Conservation (phyloP, 495 filamentous ascomycete genomes). For the Penicillium crystallinum region DNA sequence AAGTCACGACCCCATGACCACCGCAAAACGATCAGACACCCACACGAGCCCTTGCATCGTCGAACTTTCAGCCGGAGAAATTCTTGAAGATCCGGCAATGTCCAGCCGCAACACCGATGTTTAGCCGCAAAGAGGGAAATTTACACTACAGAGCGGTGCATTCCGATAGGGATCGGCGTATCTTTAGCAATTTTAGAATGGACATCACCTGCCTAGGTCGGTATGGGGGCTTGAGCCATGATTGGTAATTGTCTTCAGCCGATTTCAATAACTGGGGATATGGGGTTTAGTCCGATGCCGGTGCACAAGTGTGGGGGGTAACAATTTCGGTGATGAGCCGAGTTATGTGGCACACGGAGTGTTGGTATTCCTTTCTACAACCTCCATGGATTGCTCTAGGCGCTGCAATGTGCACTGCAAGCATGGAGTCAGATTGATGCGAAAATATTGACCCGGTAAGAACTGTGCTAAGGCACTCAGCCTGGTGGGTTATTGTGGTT, state of each 20-base stretch:
- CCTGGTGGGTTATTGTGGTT: background rate
- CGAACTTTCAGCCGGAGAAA: background rate
- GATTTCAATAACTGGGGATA: too few species aligned
- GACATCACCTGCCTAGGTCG: too few species aligned
- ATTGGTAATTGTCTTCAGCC: background rate
- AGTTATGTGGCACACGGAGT: too few species aligned
- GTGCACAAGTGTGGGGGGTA: background rate
- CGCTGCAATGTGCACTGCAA: too few species aligned
- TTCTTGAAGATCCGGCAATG: background rate
- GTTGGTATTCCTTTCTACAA: too few species aligned
- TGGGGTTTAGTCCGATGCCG: background rate
- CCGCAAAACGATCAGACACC: background rate
- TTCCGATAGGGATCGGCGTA: slow-evolving; percentile 1
- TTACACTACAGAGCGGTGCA: background rate
- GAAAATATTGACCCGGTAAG: too few species aligned
- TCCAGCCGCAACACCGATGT: background rate
- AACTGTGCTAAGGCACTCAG: background rate
- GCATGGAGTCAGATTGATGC: too few species aligned
- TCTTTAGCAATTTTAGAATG: background rate
- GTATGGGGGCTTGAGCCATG: background rate
- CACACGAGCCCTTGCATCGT: background rate
- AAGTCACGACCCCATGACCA: background rate
- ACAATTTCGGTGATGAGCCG: too few species aligned
- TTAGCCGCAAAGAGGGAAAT: background rate
- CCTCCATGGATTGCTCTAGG: too few species aligned